Percentiles rank a stretch among this genome's conserved stretches.
Evolutionary conservation across 768 basidiomycete species (phyloP).

Genomic region (Lactifluus hygrophoroides): DNA sequence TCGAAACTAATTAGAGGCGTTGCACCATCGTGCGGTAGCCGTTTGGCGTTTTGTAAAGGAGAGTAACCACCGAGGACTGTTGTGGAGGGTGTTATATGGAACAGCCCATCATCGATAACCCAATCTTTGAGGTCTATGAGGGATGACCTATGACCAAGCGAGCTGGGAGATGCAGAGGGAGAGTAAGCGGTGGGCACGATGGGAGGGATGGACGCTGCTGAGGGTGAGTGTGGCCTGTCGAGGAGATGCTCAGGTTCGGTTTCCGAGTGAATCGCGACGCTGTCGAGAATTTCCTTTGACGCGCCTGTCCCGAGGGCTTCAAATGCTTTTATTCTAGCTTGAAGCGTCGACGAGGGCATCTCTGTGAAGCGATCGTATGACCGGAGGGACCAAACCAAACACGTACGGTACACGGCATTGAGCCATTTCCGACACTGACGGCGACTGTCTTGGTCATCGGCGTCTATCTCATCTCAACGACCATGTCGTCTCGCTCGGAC

Average conservation of each 20-base stretch:
- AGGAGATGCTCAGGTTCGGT: slow-evolving; percentile 17
- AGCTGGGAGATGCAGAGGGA: slow-evolving; percentile 13
- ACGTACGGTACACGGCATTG: too few species aligned
- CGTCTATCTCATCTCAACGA: neutral
- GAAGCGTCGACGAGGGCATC: slow-evolving; percentile 18
- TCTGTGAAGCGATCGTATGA: too few species aligned
- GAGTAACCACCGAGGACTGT: neutral
- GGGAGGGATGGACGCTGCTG: slow-evolving; percentile 11
- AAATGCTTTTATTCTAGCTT: slow-evolving; percentile 20
- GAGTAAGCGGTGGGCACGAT: slow-evolving; percentile 10
- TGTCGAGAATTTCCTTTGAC: slow-evolving; percentile 12
- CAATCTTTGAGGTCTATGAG: slow-evolving; percentile 63
- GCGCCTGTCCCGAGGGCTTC: slow-evolving; percentile 15
- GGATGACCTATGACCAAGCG: slow-evolving; percentile 35
- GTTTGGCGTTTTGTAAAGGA: neutral
- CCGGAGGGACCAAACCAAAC: too few species aligned
- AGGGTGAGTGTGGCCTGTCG: slow-evolving; percentile 13
- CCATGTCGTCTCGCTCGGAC: neutral
- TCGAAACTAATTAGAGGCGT: slow-evolving; percentile 48
- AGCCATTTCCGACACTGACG: too few species aligned
- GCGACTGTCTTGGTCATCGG: neutral
- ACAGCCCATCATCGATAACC: slow-evolving; percentile 53
- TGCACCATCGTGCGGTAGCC: slow-evolving; percentile 17
- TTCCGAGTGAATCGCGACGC: slow-evolving; percentile 10
- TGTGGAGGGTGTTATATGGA: neutral